A percentile compares a stretch with the other conserved stretches of the same genome.
Conservation (phyloP, 2,329 filamentous ascomycete genomes). For the Bimuria novae-zelandiae region DNA sequence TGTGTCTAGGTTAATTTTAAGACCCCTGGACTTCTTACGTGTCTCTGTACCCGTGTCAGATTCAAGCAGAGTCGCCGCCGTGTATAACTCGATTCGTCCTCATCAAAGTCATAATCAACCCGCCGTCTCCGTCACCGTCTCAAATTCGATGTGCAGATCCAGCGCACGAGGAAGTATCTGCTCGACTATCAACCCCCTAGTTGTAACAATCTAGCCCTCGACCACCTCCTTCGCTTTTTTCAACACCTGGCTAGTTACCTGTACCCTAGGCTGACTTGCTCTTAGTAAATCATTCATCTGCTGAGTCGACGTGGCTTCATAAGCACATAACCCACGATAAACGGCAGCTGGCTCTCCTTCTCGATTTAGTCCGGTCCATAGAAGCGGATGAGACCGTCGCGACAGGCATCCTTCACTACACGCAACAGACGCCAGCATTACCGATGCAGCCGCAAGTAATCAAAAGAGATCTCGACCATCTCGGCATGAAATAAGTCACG, state of each 20-base stretch:
- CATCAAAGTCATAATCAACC: too few relatives aligned
- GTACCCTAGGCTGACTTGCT: slow-evolving; percentile 4
- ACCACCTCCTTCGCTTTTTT: slow-evolving; percentile 9
- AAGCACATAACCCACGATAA: slow-evolving; percentile 50
- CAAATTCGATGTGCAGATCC: neutral
- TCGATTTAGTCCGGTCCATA: slow-evolving; percentile 46
- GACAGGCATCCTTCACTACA: slow-evolving; percentile 35
- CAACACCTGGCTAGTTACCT: slow-evolving; percentile 19
- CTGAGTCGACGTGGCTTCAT: slow-evolving; percentile 29
- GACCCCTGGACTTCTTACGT: too few relatives aligned
- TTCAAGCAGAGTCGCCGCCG: too few relatives aligned
- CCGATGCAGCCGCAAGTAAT: slow-evolving; percentile 50
- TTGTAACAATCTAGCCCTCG: slow-evolving; percentile 13
- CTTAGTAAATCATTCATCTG: slow-evolving; percentile 13
- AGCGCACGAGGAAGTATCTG: neutral
- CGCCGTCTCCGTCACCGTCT: neutral
- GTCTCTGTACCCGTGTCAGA: too few relatives aligned
- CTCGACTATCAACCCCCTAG: neutral
- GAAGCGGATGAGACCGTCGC: slow-evolving; percentile 37
- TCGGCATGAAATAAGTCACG: slow-evolving; percentile 45
- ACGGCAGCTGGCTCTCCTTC: slow-evolving; percentile 48
- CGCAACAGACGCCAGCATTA: slow-evolving; percentile 49
- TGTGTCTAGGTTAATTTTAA: too few relatives aligned
- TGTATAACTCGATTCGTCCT: too few relatives aligned
- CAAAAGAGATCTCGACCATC: slow-evolving; percentile 44